Conservation (phyloP, 306 rosid species). For the Nissolia schottii region DNA sequence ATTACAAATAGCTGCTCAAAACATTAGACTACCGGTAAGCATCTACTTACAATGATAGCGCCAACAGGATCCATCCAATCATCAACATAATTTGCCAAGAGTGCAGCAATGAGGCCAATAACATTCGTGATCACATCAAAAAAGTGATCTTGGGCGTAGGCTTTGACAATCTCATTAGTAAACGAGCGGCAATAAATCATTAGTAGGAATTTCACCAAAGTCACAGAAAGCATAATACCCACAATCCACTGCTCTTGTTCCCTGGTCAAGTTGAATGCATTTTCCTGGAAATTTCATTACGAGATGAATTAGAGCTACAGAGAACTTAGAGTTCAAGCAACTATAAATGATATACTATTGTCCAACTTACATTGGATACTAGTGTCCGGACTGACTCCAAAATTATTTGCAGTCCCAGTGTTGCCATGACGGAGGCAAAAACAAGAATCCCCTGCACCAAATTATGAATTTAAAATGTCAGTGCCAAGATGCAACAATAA, state of each 20-base stretch:
- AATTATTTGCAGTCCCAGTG: constrained; percentile 94
- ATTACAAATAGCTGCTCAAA: neutral
- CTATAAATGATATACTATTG: neutral
- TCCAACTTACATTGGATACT: constrained; percentile 54
- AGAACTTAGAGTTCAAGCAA: neutral
- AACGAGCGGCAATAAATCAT: constrained; percentile 84
- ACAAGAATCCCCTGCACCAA: constrained; percentile 88
- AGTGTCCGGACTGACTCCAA: constrained; percentile 83
- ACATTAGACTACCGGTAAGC: constrained; percentile 7
- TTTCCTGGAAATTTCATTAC: constrained; percentile 40
- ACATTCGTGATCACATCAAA: constrained; percentile 94
- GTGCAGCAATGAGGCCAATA: constrained; percentile 91
- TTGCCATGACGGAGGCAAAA: constrained; percentile 99
- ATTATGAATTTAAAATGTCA: constrained; percentile 19
- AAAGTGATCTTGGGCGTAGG: constrained; percentile 97
- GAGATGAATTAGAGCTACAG: neutral
- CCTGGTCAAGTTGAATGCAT: constrained; percentile 51
- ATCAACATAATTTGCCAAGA: constrained; percentile 73
- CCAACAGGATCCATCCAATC: constrained; percentile 98
- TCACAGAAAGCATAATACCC: constrained; percentile 90
- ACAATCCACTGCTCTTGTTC: constrained; percentile 92
- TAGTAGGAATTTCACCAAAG: constrained; percentile 72
- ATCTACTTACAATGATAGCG: constrained; percentile 80
- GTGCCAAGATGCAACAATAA: neutral
- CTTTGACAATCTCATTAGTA: constrained; percentile 82